Base-by-base conservation (phyloP, 176 grass and related monocot species). In the Urochloa ruziziensis region DNA sequence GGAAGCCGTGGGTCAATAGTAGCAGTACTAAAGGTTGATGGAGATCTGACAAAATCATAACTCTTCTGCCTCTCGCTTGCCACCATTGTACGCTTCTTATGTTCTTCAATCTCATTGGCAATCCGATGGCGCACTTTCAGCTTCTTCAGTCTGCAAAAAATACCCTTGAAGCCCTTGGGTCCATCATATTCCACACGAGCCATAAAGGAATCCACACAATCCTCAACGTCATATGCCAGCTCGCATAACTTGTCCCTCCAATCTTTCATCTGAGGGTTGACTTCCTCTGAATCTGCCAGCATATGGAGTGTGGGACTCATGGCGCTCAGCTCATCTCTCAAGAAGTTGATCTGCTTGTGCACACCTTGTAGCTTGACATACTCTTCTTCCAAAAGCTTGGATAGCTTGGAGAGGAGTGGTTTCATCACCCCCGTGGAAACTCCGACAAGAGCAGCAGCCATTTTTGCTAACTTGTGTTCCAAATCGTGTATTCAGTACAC, bases 391-490 rank as follows among this genome's bases (percentile, higher is more conserved):
- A 73, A 54, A 27, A 83, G 13, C 53, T 8, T 73, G 67, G 70
- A 11, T 18, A 83, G 56, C 56, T 83, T 83, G 25, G 54, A 30
- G 5, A 83, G 28, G 54, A 83, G 51, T 3, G 68, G 39, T 2
- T 62, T 46, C 28, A 83, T 83, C 28, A 24, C 80, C 67, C 68
- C 80, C 25, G 28, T 80, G 12, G 43, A 7, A 9, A 33, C 42
- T 10, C 43, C 1, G 2, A 80, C 61, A 0, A 51, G 23, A 13
- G 42, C 47, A 47, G 44, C 10, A 11, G 4, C 43, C 43, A 46
- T 46, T 46, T 46, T 2, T 37, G 36, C 36, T 37, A 3, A 37
- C 36, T 37, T 37, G 36, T 37, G 36, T 37, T 37, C 36, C 36
- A 37, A 37, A 37, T 37, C 6, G 36, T 37, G 36, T 37, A 37